phyloP scores from a whole-genome alignment of 192 early-diverging fungal genomes.

The Umbelopsis ramanniana region DNA sequence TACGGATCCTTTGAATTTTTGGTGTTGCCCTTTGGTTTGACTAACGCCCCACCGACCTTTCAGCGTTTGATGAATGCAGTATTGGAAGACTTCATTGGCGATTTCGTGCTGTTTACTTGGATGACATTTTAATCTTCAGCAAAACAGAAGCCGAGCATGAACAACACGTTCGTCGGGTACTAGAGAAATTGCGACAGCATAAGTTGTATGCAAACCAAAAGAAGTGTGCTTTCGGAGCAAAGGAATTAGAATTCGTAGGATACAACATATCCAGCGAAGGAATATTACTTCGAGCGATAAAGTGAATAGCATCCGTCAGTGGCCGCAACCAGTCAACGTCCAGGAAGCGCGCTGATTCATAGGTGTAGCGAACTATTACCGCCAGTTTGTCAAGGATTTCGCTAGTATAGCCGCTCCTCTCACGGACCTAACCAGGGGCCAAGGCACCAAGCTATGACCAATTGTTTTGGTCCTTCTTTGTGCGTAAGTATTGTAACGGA shows the following conservation, averaged over 20 bases:
- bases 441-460: neutral
- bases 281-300: constrained; percentile 32
- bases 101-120: constrained; percentile 43
- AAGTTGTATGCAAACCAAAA: neutral
- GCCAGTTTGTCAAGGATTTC: constrained; percentile 30
- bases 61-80: constrained; percentile 24
- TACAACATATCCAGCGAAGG: constrained; percentile 35
- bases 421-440: constrained; percentile 14
- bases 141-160: constrained; percentile 39
- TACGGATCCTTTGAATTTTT: constrained; percentile 29
- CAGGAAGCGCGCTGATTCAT: constrained; percentile 28
- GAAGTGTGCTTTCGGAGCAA: neutral
- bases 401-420: constrained; percentile 28
- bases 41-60: constrained; percentile 31
- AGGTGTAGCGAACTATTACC: constrained; percentile 34
- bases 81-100: neutral
- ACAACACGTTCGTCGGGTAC: constrained; percentile 23
- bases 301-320: constrained; percentile 27
- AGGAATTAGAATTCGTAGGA: constrained; percentile 33
- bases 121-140: constrained; percentile 47
- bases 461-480: neutral
- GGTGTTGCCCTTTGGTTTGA: constrained; percentile 37
- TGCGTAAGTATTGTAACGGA: too few species aligned
- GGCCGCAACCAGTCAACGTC: constrained; percentile 23
- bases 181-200: constrained; percentile 24